Evolutionary conservation across 306 rosid genomes (phyloP).

Genomic region (Dalbergia cochinchinensis): DNA sequence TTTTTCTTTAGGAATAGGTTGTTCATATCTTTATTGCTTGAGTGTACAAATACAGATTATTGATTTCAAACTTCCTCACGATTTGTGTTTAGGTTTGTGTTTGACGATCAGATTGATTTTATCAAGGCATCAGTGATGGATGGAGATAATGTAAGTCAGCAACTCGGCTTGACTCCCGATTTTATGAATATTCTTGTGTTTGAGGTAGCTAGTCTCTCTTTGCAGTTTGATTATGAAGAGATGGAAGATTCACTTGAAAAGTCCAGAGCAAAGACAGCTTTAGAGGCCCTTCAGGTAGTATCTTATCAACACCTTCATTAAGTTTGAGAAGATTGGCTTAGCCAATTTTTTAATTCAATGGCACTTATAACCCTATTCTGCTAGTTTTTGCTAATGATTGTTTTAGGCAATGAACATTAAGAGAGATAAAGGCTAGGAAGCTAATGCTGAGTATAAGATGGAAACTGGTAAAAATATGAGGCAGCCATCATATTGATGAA

Average conservation of each 20-base stretch:
- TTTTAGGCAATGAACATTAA: slow-evolving; percentile 28
- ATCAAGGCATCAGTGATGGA: slow-evolving; percentile 90
- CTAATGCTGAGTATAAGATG: background rate
- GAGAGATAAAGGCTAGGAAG: slow-evolving; percentile 20
- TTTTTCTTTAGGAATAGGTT: slow-evolving; percentile 31
- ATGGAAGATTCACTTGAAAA: slow-evolving; percentile 64
- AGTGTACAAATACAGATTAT: slow-evolving; percentile 31
- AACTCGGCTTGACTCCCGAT: slow-evolving; percentile 30
- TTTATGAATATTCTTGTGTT: slow-evolving; percentile 44
- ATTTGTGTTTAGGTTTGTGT: slow-evolving; percentile 68
- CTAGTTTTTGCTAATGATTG: slow-evolving; percentile 22
- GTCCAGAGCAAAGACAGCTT: slow-evolving; percentile 73
- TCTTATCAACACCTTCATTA: slow-evolving; percentile 4
- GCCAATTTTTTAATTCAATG: slow-evolving; percentile 2
- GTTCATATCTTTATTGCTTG: slow-evolving; percentile 29
- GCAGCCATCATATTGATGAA: slow-evolving; percentile 25
- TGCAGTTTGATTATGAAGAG: slow-evolving; percentile 68
- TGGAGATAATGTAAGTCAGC: slow-evolving; percentile 76
- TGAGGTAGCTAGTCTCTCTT: slow-evolving; percentile 38
- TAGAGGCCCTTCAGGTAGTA: slow-evolving; percentile 86
- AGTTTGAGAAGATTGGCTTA: background rate
- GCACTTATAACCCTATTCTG: background rate
- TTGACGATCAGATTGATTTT: slow-evolving; percentile 96
- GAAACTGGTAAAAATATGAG: slow-evolving; percentile 17
- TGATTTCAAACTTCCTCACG: slow-evolving; percentile 33